A percentile compares a stretch with the other conserved stretches of the same genome.
phyloP scores from a whole-genome alignment of 1,139 yeast species.

The Petasospora fabianii region DNA sequence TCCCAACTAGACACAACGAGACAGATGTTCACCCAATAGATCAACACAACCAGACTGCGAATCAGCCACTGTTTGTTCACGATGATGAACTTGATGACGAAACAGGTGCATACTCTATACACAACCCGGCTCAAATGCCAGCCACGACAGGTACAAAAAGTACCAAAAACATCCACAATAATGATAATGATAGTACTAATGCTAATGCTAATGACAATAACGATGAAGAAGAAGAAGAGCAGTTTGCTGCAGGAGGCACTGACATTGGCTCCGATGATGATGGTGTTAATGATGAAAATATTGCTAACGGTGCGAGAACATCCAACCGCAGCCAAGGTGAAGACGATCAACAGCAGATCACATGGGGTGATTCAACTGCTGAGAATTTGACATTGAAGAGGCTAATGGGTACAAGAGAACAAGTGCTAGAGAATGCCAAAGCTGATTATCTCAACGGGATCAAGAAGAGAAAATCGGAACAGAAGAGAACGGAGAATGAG shows the following conservation, averaged over 20 bases:
- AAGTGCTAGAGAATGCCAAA: slow-evolving; percentile 28
- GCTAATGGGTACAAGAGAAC: slow-evolving; percentile 18
- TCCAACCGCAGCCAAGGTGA: neutral
- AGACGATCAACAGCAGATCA: slow-evolving; percentile 10
- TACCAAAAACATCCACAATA: no score
- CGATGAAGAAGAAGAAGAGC: no score
- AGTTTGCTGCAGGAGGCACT: neutral
- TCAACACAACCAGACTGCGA: no score
- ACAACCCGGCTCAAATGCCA: no score
- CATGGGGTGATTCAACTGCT: slow-evolving; percentile 21
- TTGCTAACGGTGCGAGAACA: no score
- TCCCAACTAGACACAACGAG: no score
- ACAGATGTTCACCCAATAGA: no score
- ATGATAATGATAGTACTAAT: neutral
- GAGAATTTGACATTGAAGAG: slow-evolving; percentile 8
- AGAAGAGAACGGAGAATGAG: slow-evolving; percentile 6
- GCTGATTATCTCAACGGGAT: slow-evolving; percentile 23
- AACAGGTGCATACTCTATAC: no score
- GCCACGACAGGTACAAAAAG: no score
- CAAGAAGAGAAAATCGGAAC: slow-evolving; percentile 11
- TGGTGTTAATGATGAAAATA: no score
- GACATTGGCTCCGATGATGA: neutral
- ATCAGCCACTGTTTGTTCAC: slow-evolving; percentile 10
- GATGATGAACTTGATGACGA: slow-evolving; percentile 5
- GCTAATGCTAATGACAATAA: slow-evolving; percentile 1